These are phyloP conservation scores for Grigorovia jiainica DNA, from an alignment of 805 yeast species.

Conservation along the genomic window DNA sequence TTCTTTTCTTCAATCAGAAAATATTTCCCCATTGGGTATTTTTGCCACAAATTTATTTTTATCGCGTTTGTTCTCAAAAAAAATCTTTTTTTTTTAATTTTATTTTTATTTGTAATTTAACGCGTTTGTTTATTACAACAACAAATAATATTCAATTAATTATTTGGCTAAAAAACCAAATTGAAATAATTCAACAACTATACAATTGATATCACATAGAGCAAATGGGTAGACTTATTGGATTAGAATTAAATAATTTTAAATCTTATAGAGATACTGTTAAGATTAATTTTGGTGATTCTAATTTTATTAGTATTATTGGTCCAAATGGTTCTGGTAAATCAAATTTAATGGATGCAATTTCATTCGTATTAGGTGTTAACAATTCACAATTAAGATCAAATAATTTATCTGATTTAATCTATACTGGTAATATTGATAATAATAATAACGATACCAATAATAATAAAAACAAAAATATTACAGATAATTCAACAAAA, in stretches of 20 bases:
- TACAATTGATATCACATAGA: too few relatives aligned
- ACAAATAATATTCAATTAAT: too few relatives aligned
- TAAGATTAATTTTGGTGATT: slow-evolving; percentile 71
- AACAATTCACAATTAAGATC: slow-evolving; percentile 70
- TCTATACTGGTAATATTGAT: slow-evolving; percentile 55
- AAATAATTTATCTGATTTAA: slow-evolving; percentile 58
- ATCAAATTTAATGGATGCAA: slow-evolving; percentile 95
- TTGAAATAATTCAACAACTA: too few relatives aligned
- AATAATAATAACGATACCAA: slow-evolving; percentile 8
- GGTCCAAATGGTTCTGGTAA: slow-evolving; percentile 99
- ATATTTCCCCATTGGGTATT: too few relatives aligned
- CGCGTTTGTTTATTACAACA: too few relatives aligned
- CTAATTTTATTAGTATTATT: slow-evolving; percentile 79
- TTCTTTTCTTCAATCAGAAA: too few relatives aligned
- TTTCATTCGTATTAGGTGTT: slow-evolving; percentile 87
- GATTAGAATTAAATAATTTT: slow-evolving; percentile 75
- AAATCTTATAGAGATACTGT: slow-evolving; percentile 80
- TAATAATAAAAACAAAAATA: not conserved
- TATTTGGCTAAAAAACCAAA: too few relatives aligned
- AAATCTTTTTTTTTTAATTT: too few relatives aligned
- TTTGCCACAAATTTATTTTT: too few relatives aligned
- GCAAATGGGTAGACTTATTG: slow-evolving; percentile 78
- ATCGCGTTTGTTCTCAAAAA: too few relatives aligned
- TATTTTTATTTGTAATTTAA: too few relatives aligned
- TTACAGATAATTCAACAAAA: slow-evolving; percentile 13